A percentile compares a stretch with the other conserved stretches of the same genome.
Evolutionary conservation across 192 early-diverging fungal genomes (phyloP).

Genomic region (Coemansia erecta): DNA sequence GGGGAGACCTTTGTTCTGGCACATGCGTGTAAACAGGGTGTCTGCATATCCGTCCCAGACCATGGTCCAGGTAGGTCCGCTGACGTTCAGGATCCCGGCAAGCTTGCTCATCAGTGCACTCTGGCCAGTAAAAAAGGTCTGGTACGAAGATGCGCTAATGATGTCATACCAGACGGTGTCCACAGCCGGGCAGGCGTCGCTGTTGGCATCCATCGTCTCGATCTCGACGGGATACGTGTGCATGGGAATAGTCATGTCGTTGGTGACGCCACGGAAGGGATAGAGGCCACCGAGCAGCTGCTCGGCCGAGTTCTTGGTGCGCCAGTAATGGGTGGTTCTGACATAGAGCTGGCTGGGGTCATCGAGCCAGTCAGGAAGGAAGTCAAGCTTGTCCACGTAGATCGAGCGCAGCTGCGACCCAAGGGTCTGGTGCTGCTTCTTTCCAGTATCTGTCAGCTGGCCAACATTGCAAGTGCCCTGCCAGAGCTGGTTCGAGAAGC

Average conservation of each 20-base stretch:
- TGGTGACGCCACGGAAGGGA: conserved; percentile 25
- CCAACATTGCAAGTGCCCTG: conserved; percentile 54
- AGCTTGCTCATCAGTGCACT: conserved; percentile 38
- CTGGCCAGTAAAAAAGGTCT: conserved; percentile 34
- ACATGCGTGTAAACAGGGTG: conserved; percentile 35
- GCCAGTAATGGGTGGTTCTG: conserved; percentile 58
- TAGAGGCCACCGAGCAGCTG: conserved; percentile 52
- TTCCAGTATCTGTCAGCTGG: conserved; percentile 62
- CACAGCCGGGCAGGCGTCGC: conserved; percentile 40
- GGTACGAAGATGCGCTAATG: conserved; percentile 11
- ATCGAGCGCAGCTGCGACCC: conserved; percentile 51
- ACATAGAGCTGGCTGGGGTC: conserved; percentile 51
- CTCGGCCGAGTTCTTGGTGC: conserved; percentile 59
- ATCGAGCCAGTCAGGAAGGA: conserved; percentile 44
- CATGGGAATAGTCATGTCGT: conserved; percentile 26
- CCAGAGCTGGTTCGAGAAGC: conserved; percentile 38
- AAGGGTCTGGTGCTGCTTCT: conserved; percentile 44
- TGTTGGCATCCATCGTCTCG: conserved; percentile 54
- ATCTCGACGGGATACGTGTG: conserved; percentile 50
- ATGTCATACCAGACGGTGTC: conserved; percentile 7
- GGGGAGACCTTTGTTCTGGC: conserved; percentile 27
- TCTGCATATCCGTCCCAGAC: conserved; percentile 44
- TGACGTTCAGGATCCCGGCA: conserved; percentile 30
- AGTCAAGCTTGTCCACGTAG: conserved; percentile 54
- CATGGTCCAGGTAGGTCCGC: conserved; percentile 15